Evolutionary conservation across 768 basidiomycete species (phyloP).

Genomic region (Tulasnella sp.): DNA sequence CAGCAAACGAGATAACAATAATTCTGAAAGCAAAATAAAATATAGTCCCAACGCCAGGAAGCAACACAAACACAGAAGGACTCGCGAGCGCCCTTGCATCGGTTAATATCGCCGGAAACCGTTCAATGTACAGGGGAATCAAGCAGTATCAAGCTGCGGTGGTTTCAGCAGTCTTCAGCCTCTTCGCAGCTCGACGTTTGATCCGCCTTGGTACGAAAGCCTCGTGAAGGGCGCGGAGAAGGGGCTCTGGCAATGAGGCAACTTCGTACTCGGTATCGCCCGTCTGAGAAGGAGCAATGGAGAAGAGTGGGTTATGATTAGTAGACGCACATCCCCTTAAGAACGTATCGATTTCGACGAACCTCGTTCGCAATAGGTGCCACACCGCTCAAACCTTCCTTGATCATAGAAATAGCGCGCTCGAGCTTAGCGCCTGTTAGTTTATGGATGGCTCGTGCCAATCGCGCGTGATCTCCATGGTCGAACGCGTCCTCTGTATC

Average conservation of each 20-base stretch:
- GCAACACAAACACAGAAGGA: too few relatives aligned
- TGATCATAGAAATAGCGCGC: constrained; percentile 10
- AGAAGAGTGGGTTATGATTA: background rate
- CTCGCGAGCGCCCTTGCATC: too few relatives aligned
- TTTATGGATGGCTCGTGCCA: background rate
- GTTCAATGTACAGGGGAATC: too few relatives aligned
- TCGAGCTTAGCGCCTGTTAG: constrained; percentile 2
- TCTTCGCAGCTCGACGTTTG: too few relatives aligned
- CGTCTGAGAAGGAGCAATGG: background rate
- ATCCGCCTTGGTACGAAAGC: background rate
- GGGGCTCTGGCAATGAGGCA: background rate
- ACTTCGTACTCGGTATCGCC: constrained; percentile 11
- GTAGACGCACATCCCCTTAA: background rate
- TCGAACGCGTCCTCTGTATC: background rate
- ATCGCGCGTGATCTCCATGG: background rate
- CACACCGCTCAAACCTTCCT: background rate
- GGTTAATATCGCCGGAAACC: too few relatives aligned
- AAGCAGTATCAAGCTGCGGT: too few relatives aligned
- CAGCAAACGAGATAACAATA: too few relatives aligned
- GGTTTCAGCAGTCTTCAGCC: too few relatives aligned
- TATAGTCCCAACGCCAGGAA: too few relatives aligned
- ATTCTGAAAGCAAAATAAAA: too few relatives aligned
- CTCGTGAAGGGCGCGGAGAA: constrained; percentile 4
- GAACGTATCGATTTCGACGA: background rate
- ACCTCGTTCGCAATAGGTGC: constrained; percentile 2